Percentiles rank a stretch among this genome's conserved stretches.
phyloP scores from a whole-genome alignment of 768 basidiomycete genomes.

The Coprinellus micaceus region DNA sequence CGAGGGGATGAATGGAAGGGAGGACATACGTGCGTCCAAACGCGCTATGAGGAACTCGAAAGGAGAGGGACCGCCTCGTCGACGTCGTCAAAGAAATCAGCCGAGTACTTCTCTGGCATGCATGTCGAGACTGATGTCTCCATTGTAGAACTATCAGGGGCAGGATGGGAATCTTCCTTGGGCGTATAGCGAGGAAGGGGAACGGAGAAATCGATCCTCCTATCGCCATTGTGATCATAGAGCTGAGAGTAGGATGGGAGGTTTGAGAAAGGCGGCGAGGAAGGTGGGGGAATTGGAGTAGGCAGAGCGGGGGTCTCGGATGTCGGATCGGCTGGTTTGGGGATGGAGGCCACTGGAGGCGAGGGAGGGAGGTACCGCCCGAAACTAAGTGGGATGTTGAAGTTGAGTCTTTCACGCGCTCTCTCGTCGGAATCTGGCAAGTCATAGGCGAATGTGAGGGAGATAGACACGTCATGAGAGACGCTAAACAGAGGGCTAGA shows the following conservation, averaged over 20 bases:
- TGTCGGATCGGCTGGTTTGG: background rate
- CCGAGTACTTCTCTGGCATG: background rate
- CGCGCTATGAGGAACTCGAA: background rate
- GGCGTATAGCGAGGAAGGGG: slow-evolving; percentile 64
- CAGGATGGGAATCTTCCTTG: background rate
- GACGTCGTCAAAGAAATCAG: background rate
- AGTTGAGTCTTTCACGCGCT: slow-evolving; percentile 34
- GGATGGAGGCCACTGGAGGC: slow-evolving; percentile 1
- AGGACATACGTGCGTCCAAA: background rate
- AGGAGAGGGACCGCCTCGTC: background rate
- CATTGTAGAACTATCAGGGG: background rate
- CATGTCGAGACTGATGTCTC: background rate
- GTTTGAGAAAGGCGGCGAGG: slow-evolving; percentile 16
- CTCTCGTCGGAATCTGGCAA: slow-evolving; percentile 32
- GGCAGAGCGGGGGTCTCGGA: background rate
- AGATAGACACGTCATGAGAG: slow-evolving; percentile 48
- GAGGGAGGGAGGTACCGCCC: slow-evolving; percentile 38
- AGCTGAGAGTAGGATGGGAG: slow-evolving; percentile 80
- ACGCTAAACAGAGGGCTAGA: slow-evolving; percentile 56
- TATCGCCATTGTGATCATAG: slow-evolving; percentile 70
- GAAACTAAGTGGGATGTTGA: slow-evolving; percentile 51
- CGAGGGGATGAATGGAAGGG: background rate
- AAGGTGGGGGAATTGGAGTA: slow-evolving; percentile 15
- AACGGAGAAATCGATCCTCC: slow-evolving; percentile 60
- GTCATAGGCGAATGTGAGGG: slow-evolving; percentile 56